Percentiles rank a stretch among this genome's conserved stretches.
Conservation (phyloP, 202 grass and related monocot species). For the Digitaria exilis region DNA sequence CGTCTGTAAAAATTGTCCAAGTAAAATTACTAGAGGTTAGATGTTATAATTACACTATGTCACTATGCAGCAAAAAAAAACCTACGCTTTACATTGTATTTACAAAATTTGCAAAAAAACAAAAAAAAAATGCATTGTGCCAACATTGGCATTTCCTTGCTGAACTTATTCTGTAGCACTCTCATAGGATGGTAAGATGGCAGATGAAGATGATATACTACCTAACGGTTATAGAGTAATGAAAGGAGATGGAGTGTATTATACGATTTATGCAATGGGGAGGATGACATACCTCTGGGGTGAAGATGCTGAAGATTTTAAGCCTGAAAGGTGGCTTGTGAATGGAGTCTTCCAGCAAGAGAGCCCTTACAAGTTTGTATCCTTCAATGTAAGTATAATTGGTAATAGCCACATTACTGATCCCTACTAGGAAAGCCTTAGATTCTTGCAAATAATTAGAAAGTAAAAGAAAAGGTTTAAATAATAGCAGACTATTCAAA, state of each 20-base stretch:
- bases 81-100: background rate
- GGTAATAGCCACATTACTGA: background rate
- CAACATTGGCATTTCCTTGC: background rate
- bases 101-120: background rate
- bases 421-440: background rate
- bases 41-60: no score
- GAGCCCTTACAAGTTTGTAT: slow-evolving; percentile 67
- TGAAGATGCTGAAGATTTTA: slow-evolving; percentile 58
- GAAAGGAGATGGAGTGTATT: slow-evolving; percentile 59
- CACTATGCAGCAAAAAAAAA: background rate
- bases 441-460: background rate
- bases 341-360: slow-evolving; percentile 63
- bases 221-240: slow-evolving; percentile 57
- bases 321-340: slow-evolving; percentile 64
- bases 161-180: background rate
- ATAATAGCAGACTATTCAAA: background rate
- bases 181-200: slow-evolving; percentile 60
- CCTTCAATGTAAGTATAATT: slow-evolving; percentile 54
- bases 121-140: background rate
- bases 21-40: no score
- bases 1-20: no score
- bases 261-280: slow-evolving; percentile 71
- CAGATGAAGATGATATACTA: slow-evolving; percentile 56
- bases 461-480: slow-evolving; percentile 5
- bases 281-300: slow-evolving; percentile 79